phyloP scores from a whole-genome alignment of 495 filamentous ascomycete species.

The Aspergillus hancockii region DNA sequence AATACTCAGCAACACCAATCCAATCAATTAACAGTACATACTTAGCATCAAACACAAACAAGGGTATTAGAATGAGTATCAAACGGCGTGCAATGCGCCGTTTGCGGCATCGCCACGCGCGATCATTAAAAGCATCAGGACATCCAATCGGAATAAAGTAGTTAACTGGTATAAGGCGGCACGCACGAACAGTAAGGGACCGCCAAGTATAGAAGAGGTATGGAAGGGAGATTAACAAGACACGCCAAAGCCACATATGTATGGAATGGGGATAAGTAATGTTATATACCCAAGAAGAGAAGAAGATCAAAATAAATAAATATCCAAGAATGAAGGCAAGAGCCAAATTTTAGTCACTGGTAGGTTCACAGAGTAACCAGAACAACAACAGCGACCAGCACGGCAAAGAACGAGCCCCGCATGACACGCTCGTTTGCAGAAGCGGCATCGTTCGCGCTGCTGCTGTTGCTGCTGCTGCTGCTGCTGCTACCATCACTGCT shows the following conservation, averaged over 20 bases:
- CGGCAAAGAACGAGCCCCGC: slow-evolving; percentile 56
- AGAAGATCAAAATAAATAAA: slow-evolving; percentile 22
- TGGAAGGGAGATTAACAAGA: slow-evolving; percentile 1
- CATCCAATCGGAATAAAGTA: slow-evolving; percentile 15
- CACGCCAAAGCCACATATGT: background rate
- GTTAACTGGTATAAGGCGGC: slow-evolving; percentile 10
- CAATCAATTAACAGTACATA: slow-evolving; percentile 1
- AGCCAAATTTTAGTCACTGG: background rate
- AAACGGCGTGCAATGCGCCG: background rate
- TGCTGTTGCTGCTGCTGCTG: slow-evolving; percentile 22
- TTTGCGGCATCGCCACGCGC: slow-evolving; percentile 15
- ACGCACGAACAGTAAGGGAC: slow-evolving; percentile 1
- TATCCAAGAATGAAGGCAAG: slow-evolving; percentile 23
- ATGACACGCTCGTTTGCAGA: slow-evolving; percentile 47
- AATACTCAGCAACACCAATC: background rate
- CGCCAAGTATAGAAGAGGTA: background rate
- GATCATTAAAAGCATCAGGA: slow-evolving; percentile 20
- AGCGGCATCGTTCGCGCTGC: slow-evolving; percentile 33
- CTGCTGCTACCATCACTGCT: slow-evolving; percentile 22
- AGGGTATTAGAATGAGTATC: slow-evolving; percentile 16
- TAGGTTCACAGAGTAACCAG: slow-evolving; percentile 52
- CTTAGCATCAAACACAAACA: slow-evolving; percentile 5
- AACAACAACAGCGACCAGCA: slow-evolving; percentile 55
- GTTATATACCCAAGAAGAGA: slow-evolving; percentile 7
- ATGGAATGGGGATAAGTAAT: slow-evolving; percentile 7